phyloP scores from a whole-genome alignment of 495 filamentous ascomycete genomes.

The Antarctomyces pellizariae region DNA sequence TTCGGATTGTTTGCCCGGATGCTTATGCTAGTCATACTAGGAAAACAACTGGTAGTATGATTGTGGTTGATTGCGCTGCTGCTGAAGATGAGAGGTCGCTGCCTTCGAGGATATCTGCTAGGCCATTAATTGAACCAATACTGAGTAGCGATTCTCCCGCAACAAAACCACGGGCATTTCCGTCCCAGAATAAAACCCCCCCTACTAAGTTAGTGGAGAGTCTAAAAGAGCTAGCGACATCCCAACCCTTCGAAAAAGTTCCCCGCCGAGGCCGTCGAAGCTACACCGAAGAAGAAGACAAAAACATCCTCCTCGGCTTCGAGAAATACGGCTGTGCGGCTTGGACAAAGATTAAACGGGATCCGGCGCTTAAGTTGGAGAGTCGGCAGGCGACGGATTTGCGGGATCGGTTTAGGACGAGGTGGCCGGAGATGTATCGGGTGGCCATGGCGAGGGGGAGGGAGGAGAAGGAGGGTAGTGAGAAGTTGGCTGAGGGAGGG shows the following conservation, averaged over 20 bases:
- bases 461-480: too few relatives aligned
- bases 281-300: slow-evolving; percentile 57
- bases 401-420: slow-evolving; percentile 60
- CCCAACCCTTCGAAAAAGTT: slow-evolving; percentile 27
- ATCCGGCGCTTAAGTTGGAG: slow-evolving; percentile 37
- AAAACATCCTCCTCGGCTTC: slow-evolving; percentile 52
- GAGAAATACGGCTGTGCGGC: slow-evolving; percentile 48
- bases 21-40: slow-evolving; percentile 19
- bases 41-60: slow-evolving; percentile 12
- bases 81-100: too few relatives aligned
- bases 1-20: slow-evolving; percentile 51
- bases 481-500: too few relatives aligned
- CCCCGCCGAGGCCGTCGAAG: slow-evolving; percentile 29
- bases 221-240: slow-evolving; percentile 30
- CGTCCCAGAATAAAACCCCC: too few relatives aligned
- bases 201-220: too few relatives aligned
- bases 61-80: too few relatives aligned
- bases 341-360: slow-evolving; percentile 63
- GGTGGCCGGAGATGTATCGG: slow-evolving; percentile 50
- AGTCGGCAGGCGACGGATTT: slow-evolving; percentile 55
- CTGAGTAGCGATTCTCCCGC: too few relatives aligned
- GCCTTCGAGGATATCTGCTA: too few relatives aligned
- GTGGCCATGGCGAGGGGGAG: too few relatives aligned
- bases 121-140: too few relatives aligned
- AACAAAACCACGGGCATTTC: too few relatives aligned